Evolutionary conservation across 192 early-diverging fungal species (phyloP), one percentile per base, ranked within the genome.

Genomic region (Coemansia sp.): DNA sequence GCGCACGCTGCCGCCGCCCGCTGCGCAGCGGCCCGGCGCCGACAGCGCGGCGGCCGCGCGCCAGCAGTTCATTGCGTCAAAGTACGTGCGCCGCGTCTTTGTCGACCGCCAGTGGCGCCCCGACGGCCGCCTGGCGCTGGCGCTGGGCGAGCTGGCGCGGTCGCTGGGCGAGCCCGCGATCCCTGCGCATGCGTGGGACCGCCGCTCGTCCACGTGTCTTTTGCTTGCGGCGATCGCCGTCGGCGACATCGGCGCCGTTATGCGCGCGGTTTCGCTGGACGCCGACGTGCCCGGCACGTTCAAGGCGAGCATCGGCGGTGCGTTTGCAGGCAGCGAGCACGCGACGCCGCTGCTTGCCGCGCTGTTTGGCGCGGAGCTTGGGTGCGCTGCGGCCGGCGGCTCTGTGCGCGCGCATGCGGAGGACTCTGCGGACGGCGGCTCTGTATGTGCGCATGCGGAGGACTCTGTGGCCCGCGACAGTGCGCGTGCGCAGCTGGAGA

Each of bases 231-330:
- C 76, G 0, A 51, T 54, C 5, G 50, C 57, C 25, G 16, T 74
- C 18, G 76, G 82, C 14, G 82, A 91, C 51, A 64, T 86, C 4
- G 33, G 59, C 5, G 77, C 69, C 2, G 84, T 81, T 4, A 46
- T 90, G 54, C 67, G 81, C 6, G 85, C 78, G n/a, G 59, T 95
- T 48, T 85, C 88, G n/a, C 65, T 86, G 32, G 90, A 91, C 25
- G 89, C 89, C 8, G 78, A 90, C 54, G 83, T 89, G 16, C 84
- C 88, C 53, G 16, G 49, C 11, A 52, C 56, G 10, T 58, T 54
- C 5, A 16, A 5, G 14, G 5, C 3, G 14, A 40, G 35, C 35
- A 40, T 40, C n/a, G 35, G 35, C 35, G 14, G 35, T 4, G 2
- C 35, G 12, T 40, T 40, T 16, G 35, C 12, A 16, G 35, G 35